phyloP scores from a whole-genome alignment of 352 stramenopile species.

The Phytophthora litchii region DNA sequence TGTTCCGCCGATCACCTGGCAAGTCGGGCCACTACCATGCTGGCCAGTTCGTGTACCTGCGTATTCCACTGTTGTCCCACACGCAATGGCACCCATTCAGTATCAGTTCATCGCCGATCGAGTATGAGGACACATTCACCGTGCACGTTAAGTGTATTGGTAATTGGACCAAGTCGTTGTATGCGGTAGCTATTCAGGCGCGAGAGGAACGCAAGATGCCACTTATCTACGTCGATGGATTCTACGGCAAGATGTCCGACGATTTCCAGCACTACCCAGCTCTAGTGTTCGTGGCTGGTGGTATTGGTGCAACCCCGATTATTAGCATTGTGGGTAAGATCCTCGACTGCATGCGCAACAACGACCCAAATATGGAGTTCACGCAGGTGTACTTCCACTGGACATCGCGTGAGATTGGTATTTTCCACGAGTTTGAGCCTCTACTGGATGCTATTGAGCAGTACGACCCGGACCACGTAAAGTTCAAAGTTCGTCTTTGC shows the following conservation, averaged over 20 bases:
- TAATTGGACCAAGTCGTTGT: constrained; percentile 80
- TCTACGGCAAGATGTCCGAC: constrained; percentile 86
- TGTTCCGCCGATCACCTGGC: constrained; percentile 75
- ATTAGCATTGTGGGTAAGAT: constrained; percentile 91
- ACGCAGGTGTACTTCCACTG: constrained; percentile 87
- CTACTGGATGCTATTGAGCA: constrained; percentile 79
- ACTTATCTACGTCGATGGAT: constrained; percentile 84
- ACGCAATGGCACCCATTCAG: constrained; percentile 88
- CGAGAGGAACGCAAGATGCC: constrained; percentile 81
- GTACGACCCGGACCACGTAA: constrained; percentile 68
- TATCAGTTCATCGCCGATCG: constrained; percentile 84
- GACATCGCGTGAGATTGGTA: constrained; percentile 83
- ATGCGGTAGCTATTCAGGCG: constrained; percentile 73
- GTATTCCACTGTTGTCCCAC: constrained; percentile 69
- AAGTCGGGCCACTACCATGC: constrained; percentile 84
- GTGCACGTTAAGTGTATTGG: constrained; percentile 83
- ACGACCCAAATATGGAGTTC: constrained; percentile 70
- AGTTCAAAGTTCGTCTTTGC: constrained; percentile 76
- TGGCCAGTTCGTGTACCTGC: constrained; percentile 82
- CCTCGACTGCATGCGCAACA: constrained; percentile 78
- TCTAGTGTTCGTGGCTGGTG: constrained; percentile 80
- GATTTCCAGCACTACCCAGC: constrained; percentile 84
- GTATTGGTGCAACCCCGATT: constrained; percentile 90
- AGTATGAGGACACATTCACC: constrained; percentile 86
- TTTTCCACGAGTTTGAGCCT: constrained; percentile 87